Percentiles rank a stretch among this genome's conserved stretches.
Conservation (phyloP, 305 asterid species). For the Salvia sclarea region DNA sequence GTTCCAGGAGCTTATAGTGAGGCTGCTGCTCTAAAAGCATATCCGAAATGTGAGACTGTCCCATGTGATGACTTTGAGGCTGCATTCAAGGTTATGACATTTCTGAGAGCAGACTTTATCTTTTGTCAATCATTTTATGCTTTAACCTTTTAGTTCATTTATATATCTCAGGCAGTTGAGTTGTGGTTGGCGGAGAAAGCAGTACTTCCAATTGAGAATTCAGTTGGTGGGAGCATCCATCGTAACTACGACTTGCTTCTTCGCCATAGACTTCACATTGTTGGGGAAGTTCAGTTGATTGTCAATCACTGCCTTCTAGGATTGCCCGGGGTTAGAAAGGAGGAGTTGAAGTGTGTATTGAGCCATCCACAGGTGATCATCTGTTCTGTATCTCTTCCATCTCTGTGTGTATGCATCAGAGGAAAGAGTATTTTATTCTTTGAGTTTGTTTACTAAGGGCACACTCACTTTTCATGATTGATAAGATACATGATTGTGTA, state of each 20-base stretch:
- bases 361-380: constrained; percentile 87
- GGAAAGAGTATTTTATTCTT: constrained; percentile 1
- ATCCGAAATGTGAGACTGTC: constrained; percentile 78
- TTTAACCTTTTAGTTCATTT: constrained; percentile 11
- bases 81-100: constrained; percentile 59
- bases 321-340: constrained; percentile 70
- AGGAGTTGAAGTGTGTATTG: constrained; percentile 66
- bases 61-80: constrained; percentile 84
- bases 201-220: constrained; percentile 82
- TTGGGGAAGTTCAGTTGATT: constrained; percentile 75
- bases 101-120: constrained; percentile 11
- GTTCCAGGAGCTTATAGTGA: constrained; percentile 84
- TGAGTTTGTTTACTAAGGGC: constrained; percentile 3
- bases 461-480: no score
- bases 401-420: not conserved
- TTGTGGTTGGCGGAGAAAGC: constrained; percentile 91
- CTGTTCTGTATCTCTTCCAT: constrained; percentile 21
- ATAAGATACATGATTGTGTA: no score
- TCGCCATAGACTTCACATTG: constrained; percentile 81
- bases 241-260: constrained; percentile 86
- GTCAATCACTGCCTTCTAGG: constrained; percentile 86
- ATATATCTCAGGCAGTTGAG: constrained; percentile 70
- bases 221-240: constrained; percentile 93
- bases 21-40: constrained; percentile 82
- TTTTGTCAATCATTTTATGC: constrained; percentile 12